Evolutionary conservation across 2,329 filamentous ascomycete species (phyloP), one percentile per base, ranked within the genome.

Genomic region (Monascus ruber): DNA sequence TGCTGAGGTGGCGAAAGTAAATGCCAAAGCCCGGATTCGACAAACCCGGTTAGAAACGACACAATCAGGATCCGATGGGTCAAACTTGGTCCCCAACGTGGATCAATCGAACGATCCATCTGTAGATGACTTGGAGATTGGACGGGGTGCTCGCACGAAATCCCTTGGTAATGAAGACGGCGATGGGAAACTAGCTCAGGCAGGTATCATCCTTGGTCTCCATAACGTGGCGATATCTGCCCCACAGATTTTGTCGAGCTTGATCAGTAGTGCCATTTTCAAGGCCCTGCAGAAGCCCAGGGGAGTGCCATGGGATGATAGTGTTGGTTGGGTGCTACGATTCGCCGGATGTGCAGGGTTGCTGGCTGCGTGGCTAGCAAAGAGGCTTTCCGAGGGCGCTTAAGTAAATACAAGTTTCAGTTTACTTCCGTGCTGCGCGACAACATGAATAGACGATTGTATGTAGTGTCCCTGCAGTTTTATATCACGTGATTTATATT

Each of bases 141-240:
- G 53, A 33, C 42, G 44, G 44, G 34, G 44, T 33, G 31, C 50
- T 37, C 35, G 45, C 35, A 42, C 48, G 17, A 35, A 39, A 26
- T 53, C 62, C 26, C 47, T 55, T 10, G 35, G 17, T 17, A 17
- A 53, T 7, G 37, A 43, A 9, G 50, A 56, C 8, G 52, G 47
- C 11, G 71, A 73, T 2, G 71, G 76, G 25, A 72, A 76, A 31
- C 70, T 76, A 2, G 83, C 88, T 52, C 83, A 91, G 56, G 85
- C 87, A 4, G 87, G 89, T 33, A 83, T 95, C 32, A 86, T 96
- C 34, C 73, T 96, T 2, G 89, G 89, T 6, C 87, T 96, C 39
- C 89, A 96, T 69, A 96, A 96, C 60, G 89, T 96, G 65, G 82
- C 88, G 10, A 84, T 96, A 49, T 86, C 88, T 1, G 80, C 86